Base-by-base conservation (phyloP, 192 early-diverging fungal species). In the Physocladia obscura region DNA sequence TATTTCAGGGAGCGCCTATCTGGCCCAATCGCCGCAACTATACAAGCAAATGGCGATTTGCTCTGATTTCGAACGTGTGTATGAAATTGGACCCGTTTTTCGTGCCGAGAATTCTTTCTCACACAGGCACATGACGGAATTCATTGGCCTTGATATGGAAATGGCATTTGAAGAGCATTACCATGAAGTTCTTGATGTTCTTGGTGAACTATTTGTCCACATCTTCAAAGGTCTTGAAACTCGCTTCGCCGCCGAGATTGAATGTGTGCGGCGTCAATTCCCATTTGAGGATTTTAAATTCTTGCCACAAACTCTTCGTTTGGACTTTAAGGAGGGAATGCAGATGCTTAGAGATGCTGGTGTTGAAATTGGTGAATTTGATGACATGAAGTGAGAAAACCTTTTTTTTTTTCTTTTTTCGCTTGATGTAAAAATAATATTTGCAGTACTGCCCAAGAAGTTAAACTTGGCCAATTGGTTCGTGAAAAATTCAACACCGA, bases 31-130 rank as follows among this genome's bases (percentile, higher is more conserved):
- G 21, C 97, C 97, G 58, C 97, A 99, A 81, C 87, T 99, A 57
- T 95, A 95, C 86, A 99, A 99, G 89, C 97, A 99, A 79, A 96
- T 96, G 93, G 91, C 90, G 76, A 94, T 99, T 76, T 92, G 90
- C 67, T 88, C 94, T 54, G 97, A 98, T 78, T 96, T 97, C 76
- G 96, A 93, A 70, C 88, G 93, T 31, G 97, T 99, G n/a, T 99
- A 92, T 74, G 97, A 99, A 78, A 94, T 99, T 59, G 81, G 80
- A 70, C 44, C 34, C 76, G 97, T 99, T 48, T 99, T 99, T 91
- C 94, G 97, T 74, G 97, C 97, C 49, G 97, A 99, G 76, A 87
- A 98, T 85, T 93, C 95, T 29, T 89, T 92, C 69, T 96, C 96
- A n/a, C 93, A 94, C 81, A 89, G 97, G 26, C 97, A 99, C 75